A percentile compares a stretch with the other conserved stretches of the same genome.
Evolutionary conservation across 2,329 filamentous ascomycete genomes (phyloP).

Genomic region (Penicillium italicum): DNA sequence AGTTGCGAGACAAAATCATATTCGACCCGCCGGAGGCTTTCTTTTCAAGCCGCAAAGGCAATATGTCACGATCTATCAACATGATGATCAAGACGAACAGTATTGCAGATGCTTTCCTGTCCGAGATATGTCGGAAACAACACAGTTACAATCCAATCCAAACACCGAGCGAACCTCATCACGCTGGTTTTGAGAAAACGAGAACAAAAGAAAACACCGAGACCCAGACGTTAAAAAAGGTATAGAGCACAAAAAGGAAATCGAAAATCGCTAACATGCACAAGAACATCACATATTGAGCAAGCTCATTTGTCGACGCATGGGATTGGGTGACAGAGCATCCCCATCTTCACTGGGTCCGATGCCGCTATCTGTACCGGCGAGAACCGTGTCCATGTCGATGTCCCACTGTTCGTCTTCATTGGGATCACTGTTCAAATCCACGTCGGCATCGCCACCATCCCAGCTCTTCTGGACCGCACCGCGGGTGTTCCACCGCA

Average conservation of each 20-base stretch:
- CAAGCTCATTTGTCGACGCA: slow-evolving; percentile 70
- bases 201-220: background rate
- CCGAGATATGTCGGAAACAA: background rate
- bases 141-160: slow-evolving; percentile 1
- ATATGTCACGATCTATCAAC: slow-evolving; percentile 2
- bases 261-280: slow-evolving; percentile 10
- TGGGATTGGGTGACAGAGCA: slow-evolving; percentile 57
- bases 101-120: background rate
- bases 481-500: slow-evolving; percentile 92
- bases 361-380: slow-evolving; percentile 46
- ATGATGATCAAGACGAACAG: background rate
- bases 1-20: background rate
- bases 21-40: background rate
- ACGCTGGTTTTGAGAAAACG: background rate
- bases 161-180: slow-evolving; percentile 1
- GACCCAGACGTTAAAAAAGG: background rate
- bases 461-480: slow-evolving; percentile 86
- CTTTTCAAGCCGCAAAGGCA: slow-evolving; percentile 3
- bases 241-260: slow-evolving; percentile 9
- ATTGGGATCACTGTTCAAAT: slow-evolving; percentile 46
- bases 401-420: slow-evolving; percentile 79
- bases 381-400: slow-evolving; percentile 65
- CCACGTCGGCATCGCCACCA: slow-evolving; percentile 37
- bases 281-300: slow-evolving; percentile 53
- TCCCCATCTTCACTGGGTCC: slow-evolving; percentile 65